Percentiles rank a stretch among this genome's conserved stretches.
Evolutionary conservation across 139 green algal genomes (phyloP).

Genomic region (Haematococcus sp.): DNA sequence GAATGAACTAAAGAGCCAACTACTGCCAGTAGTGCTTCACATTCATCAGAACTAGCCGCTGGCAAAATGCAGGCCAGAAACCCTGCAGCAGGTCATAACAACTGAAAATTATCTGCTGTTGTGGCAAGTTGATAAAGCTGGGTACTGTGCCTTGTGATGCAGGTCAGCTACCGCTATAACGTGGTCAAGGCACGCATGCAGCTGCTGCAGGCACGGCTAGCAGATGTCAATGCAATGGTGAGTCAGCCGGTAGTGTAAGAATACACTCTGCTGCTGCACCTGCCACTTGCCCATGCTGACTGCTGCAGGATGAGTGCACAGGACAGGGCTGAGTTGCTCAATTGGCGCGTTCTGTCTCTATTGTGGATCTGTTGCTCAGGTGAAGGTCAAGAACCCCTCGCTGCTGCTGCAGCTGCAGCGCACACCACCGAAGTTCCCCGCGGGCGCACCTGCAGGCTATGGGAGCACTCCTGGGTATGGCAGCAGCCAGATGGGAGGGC

Average conservation of each 20-base stretch:
- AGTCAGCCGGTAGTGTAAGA: neutral
- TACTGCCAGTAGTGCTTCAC: too few species aligned
- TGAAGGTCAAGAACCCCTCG: conserved; percentile 67
- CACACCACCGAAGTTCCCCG: conserved; percentile 39
- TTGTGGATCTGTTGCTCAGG: conserved; percentile 26
- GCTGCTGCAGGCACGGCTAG: conserved; percentile 55
- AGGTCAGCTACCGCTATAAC: conserved; percentile 72
- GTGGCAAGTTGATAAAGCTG: too few species aligned
- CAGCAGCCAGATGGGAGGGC: too few species aligned
- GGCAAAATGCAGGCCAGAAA: neutral
- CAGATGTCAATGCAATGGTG: conserved; percentile 61
- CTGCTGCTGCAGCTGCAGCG: conserved; percentile 67
- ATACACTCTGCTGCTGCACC: conserved; percentile 53
- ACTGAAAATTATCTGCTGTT: too few species aligned
- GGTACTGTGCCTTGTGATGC: neutral
- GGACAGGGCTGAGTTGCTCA: too few species aligned
- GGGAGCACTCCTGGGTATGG: too few species aligned
- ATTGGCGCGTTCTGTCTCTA: too few species aligned
- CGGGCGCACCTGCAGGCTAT: neutral
- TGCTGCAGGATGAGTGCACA: too few species aligned
- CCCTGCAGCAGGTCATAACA: neutral
- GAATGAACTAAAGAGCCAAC: too few species aligned
- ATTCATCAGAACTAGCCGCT: too few species aligned
- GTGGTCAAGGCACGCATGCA: conserved; percentile 57
- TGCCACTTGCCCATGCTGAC: too few species aligned